Conservation (phyloP, 768 basidiomycete genomes). For the Phaeotremella skinneri region DNA sequence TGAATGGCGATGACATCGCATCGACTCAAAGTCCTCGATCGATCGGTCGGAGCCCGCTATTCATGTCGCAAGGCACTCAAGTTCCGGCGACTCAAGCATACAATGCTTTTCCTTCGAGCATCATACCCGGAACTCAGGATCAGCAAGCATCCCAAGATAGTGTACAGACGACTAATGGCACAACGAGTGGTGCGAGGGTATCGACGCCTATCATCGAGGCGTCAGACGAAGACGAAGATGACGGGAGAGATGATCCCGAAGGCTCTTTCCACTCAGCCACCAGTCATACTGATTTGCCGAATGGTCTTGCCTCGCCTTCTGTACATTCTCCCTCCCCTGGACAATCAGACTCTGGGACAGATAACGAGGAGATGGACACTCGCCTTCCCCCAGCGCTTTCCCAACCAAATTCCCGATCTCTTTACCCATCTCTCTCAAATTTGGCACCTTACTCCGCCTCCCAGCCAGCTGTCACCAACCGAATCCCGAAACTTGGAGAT, state of each 20-base stretch:
- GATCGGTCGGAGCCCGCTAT: slow-evolving; percentile 7
- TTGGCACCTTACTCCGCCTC: not conserved
- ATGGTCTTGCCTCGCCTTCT: not conserved
- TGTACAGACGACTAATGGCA: not conserved
- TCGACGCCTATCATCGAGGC: not conserved
- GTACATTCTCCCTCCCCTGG: not conserved
- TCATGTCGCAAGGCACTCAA: slow-evolving; percentile 26
- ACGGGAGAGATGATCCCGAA: not conserved
- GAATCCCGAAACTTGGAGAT: not conserved
- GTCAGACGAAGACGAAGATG: too few relatives aligned
- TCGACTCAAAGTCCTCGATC: not conserved
- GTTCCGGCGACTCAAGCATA: slow-evolving; percentile 23
- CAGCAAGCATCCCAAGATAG: not conserved
- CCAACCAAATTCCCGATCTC: not conserved
- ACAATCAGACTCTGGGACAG: not conserved
- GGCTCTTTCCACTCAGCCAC: not conserved
- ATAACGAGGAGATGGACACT: not conserved
- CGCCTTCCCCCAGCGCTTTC: not conserved
- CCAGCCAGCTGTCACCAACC: not conserved
- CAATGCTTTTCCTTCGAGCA: slow-evolving; percentile 7
- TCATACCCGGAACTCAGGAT: not conserved
- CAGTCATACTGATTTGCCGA: not conserved
- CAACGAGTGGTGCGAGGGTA: not conserved
- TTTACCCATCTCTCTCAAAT: not conserved
- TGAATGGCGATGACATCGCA: not conserved